A percentile compares a stretch with the other conserved stretches of the same genome.
phyloP scores from a whole-genome alignment of 23 red algal genomes.

The Agarophyton chilense region DNA sequence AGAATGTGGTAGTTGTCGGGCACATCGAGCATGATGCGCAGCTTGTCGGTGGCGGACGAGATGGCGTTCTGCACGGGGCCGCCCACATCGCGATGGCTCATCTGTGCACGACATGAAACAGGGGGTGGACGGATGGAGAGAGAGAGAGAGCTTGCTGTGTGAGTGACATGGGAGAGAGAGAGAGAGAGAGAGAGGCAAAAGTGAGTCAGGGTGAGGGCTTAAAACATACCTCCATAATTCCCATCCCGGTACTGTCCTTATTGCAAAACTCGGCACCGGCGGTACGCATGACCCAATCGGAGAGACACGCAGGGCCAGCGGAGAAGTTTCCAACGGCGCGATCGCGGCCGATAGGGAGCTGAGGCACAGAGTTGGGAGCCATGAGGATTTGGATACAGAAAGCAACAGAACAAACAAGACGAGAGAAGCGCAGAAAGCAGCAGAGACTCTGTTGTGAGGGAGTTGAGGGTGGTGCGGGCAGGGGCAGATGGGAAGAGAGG shows the following conservation, averaged over 20 bases:
- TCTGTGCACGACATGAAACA: slow-evolving; percentile 22
- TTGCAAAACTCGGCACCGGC: slow-evolving; percentile 58
- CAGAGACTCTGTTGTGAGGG: not conserved
- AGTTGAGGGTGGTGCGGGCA: no score
- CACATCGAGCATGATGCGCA: slow-evolving; percentile 50
- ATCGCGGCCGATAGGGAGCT: slow-evolving; percentile 7
- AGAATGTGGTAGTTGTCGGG: slow-evolving; percentile 57
- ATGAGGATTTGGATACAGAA: no score
- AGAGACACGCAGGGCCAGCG: slow-evolving; percentile 53
- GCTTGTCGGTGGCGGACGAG: slow-evolving; percentile 44
- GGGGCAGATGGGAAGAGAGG: no score
- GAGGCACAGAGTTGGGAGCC: slow-evolving; percentile 49
- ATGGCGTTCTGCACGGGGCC: slow-evolving; percentile 71
- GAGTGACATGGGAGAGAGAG: not conserved
- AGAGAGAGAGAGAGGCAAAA: not conserved
- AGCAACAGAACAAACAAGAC: no score
- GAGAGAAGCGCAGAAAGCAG: no score
- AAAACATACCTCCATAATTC: slow-evolving; percentile 59
- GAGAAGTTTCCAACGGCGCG: slow-evolving; percentile 67
- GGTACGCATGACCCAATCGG: slow-evolving; percentile 63
- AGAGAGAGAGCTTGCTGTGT: no score
- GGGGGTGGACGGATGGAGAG: not conserved
- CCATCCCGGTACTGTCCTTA: slow-evolving; percentile 47
- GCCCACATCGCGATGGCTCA: slow-evolving; percentile 58
- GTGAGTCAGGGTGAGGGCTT: not conserved